phyloP scores from a whole-genome alignment of 2,329 filamentous ascomycete species.

The Juglanconis oblonga region DNA sequence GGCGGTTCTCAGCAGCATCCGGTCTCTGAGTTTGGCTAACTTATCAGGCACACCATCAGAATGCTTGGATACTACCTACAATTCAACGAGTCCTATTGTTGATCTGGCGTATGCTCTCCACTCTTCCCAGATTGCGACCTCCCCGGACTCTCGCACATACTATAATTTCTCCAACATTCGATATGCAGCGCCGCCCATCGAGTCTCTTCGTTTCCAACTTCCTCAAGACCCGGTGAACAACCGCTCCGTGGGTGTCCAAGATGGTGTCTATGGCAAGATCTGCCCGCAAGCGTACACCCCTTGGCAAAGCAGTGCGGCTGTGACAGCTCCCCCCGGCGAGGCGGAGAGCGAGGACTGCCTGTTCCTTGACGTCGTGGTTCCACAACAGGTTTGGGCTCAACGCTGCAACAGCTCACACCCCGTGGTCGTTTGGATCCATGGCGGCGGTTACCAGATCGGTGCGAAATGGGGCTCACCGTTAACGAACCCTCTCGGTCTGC shows the following conservation, averaged over 20 bases:
- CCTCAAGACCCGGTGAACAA: conserved; percentile 14
- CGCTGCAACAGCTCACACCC: background rate
- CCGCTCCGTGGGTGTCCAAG: conserved; percentile 12
- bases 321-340: conserved; percentile 3
- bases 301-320: background rate
- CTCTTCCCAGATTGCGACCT: conserved; percentile 2
- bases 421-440: conserved; percentile 34
- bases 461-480: conserved; percentile 26
- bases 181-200: conserved; percentile 21
- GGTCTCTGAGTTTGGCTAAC: too few relatives aligned
- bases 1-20: background rate
- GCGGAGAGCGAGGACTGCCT: conserved; percentile 35
- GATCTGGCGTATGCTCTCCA: conserved; percentile 7
- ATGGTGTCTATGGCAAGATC: conserved; percentile 14
- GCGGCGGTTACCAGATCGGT: conserved; percentile 33
- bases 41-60: background rate
- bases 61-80: background rate
- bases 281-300: conserved; percentile 18
- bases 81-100: background rate
- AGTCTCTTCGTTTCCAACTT: conserved; percentile 21
- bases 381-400: conserved; percentile 29
- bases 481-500: conserved; percentile 27
- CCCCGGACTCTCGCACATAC: conserved; percentile 7
- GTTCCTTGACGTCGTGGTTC: conserved; percentile 38
- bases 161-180: conserved; percentile 27